These are phyloP conservation scores for Cystobasidium ongulense DNA, from an alignment of 768 basidiomycete genomes.

Conservation along the genomic window DNA sequence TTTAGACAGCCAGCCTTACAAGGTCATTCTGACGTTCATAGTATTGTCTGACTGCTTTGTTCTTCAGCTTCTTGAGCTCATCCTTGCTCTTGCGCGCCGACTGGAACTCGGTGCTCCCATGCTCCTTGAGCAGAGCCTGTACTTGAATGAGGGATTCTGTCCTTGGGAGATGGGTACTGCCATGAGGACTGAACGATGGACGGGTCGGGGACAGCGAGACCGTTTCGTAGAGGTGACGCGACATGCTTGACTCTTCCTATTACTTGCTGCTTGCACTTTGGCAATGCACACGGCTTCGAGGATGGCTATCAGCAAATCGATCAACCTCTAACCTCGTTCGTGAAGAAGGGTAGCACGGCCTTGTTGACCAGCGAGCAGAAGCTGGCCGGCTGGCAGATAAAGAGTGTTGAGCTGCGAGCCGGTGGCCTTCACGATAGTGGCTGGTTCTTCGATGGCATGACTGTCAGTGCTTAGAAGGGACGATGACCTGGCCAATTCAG, in stretches of 20 bases:
- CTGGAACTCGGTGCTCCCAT: neutral
- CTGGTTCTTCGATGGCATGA: too few species aligned
- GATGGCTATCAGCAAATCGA: neutral
- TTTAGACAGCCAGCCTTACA: neutral
- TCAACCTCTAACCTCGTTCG: too few species aligned
- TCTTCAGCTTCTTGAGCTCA: slow-evolving; percentile 23
- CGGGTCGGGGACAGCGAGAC: neutral
- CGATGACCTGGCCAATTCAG: too few species aligned
- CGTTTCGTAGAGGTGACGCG: neutral
- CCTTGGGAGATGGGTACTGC: neutral
- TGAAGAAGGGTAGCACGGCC: too few species aligned
- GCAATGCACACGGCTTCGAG: neutral
- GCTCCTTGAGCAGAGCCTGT: slow-evolving; percentile 10
- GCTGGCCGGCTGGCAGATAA: too few species aligned
- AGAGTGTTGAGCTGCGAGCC: too few species aligned
- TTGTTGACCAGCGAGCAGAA: too few species aligned
- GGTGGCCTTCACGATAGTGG: too few species aligned
- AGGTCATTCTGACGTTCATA: slow-evolving; percentile 17
- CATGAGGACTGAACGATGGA: neutral
- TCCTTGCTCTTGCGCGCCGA: neutral
- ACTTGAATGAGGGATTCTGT: neutral
- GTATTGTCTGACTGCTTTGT: slow-evolving; percentile 16
- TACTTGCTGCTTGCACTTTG: neutral
- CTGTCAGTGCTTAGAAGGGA: too few species aligned
- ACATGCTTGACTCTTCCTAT: neutral